Conservation (phyloP, 805 yeast species). For the Kazachstania taianensis region DNA sequence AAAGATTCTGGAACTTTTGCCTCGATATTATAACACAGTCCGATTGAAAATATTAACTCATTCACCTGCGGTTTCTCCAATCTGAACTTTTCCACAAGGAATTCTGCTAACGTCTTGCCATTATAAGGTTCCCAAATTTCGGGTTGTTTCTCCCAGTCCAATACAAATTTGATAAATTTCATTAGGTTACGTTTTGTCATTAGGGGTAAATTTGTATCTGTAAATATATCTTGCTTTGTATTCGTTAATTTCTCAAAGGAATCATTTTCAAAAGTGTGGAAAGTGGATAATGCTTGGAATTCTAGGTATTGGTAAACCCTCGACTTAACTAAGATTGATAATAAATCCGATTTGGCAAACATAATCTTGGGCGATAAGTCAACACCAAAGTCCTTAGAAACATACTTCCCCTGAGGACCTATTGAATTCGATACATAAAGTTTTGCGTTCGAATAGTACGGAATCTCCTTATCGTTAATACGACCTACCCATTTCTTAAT, state of each 20-base stretch:
- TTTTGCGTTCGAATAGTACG: conserved; percentile 56
- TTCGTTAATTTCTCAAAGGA: conserved; percentile 76
- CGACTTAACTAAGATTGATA: conserved; percentile 67
- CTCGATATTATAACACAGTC: conserved; percentile 53
- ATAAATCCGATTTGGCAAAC: conserved; percentile 83
- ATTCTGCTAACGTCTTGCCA: conserved; percentile 45
- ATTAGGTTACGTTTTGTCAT: conserved; percentile 67
- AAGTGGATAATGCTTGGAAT: conserved; percentile 77
- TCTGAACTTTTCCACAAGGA: conserved; percentile 56
- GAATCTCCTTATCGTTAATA: conserved; percentile 39
- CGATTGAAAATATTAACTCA: conserved; percentile 81
- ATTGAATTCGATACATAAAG: conserved; percentile 64
- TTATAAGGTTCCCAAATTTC: conserved; percentile 49
- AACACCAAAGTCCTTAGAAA: conserved; percentile 70
- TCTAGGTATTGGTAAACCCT: conserved; percentile 87
- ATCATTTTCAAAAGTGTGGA: conserved; percentile 92
- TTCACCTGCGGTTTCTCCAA: conserved; percentile 64
- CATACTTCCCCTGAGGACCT: conserved; percentile 31
- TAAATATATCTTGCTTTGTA: conserved; percentile 87
- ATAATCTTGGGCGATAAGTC: conserved; percentile 80
- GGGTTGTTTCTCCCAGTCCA: conserved; percentile 53
- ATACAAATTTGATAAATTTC: conserved; percentile 84
- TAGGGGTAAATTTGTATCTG: conserved; percentile 69
- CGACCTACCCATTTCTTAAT: conserved; percentile 70
- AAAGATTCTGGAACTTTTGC: conserved; percentile 67